Evolutionary conservation across 768 basidiomycete species (phyloP).

Genomic region (Galerina marginata): DNA sequence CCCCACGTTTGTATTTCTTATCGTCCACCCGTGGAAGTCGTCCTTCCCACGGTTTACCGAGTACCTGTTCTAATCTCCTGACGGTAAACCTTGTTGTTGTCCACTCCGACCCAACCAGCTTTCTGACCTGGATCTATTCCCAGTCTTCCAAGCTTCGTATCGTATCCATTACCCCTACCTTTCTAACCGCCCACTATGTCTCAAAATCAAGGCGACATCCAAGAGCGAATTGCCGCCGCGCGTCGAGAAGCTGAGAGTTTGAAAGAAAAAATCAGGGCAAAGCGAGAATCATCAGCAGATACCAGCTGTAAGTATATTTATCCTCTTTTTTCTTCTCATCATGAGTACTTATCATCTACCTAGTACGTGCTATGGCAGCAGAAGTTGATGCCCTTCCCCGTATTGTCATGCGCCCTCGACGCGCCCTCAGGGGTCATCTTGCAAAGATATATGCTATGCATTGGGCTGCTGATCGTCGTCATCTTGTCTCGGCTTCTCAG

Average conservation of each 20-base stretch:
- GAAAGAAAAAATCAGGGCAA: conserved; percentile 98
- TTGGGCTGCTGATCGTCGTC: conserved; percentile 96
- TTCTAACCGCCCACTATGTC: conserved; percentile 53
- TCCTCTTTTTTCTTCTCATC: conserved; percentile 12
- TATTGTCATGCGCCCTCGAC: conserved; percentile 95
- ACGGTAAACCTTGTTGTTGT: conserved; percentile 24
- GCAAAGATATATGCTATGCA: conserved; percentile 99
- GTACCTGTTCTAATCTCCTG: conserved; percentile 17
- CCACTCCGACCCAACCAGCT: conserved; percentile 15
- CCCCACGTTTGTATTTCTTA: conserved; percentile 7
- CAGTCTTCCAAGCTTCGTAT: conserved; percentile 5
- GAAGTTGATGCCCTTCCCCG: conserved; percentile 96
- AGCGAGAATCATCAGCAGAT: conserved; percentile 96
- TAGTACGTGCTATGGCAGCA: conserved; percentile 98
- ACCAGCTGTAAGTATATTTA: conserved; percentile 79
- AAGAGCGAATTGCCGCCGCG: conserved; percentile 94
- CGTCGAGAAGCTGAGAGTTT: conserved; percentile 95
- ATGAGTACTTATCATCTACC: conserved; percentile 17
- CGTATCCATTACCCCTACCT: not conserved
- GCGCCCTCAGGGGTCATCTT: conserved; percentile 94
- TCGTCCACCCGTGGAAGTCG: conserved; percentile 13
- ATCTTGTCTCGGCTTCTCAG: conserved; percentile 99
- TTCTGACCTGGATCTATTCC: conserved; percentile 18
- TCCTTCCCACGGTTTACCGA: conserved; percentile 29
- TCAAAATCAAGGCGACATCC: conserved; percentile 83